Evolutionary conservation across 306 rosid genomes (phyloP).

Genomic region (Leucaena leucocephala): DNA sequence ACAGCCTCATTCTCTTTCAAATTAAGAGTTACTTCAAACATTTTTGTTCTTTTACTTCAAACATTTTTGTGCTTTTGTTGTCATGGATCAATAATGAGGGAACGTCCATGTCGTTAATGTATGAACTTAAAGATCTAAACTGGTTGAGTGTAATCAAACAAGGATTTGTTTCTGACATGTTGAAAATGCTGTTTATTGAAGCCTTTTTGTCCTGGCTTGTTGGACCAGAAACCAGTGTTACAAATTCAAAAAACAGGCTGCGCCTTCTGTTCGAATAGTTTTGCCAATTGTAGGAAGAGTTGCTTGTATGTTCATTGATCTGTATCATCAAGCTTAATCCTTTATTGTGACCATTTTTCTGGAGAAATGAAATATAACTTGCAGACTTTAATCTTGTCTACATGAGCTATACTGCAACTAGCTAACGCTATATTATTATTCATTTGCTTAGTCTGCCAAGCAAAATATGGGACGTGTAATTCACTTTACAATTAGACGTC

Average conservation of each 20-base stretch:
- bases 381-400: constrained; percentile 1
- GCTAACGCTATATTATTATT: not conserved
- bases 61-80: not conserved
- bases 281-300: not conserved
- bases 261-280: not conserved
- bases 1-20: not conserved
- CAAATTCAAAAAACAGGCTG: not conserved
- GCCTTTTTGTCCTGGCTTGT: not conserved
- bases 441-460: not conserved
- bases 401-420: not conserved
- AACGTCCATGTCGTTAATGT: not conserved
- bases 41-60: not conserved
- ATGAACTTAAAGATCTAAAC: not conserved
- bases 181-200: not conserved
- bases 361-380: not conserved
- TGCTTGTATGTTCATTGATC: not conserved
- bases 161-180: not conserved
- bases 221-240: not conserved
- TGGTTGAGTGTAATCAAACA: not conserved
- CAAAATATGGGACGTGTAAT: not conserved
- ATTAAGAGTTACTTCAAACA: not conserved
- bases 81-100: not conserved
- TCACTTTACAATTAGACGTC: not conserved
- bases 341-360: not conserved
- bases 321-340: not conserved